Evolutionary conservation across 2,329 filamentous ascomycete species (phyloP).

Genomic region (Neonectria coccinea): DNA sequence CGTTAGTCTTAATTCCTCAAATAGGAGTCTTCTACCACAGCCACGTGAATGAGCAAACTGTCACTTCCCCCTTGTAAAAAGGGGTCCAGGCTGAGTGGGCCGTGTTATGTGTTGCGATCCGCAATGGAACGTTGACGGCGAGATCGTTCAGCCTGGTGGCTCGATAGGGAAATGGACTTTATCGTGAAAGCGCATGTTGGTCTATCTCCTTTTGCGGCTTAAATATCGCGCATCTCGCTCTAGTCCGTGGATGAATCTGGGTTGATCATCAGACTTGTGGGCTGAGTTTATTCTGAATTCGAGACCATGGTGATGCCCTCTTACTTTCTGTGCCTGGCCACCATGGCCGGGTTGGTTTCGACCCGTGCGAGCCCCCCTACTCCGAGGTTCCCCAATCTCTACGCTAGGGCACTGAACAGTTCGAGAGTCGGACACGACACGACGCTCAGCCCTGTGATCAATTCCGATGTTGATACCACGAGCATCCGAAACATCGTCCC

Average conservation of each 20-base stretch:
- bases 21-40: conserved; percentile 1
- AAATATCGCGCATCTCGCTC: conserved; percentile 11
- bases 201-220: not conserved
- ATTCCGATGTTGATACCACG: conserved; percentile 19
- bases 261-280: not conserved
- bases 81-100: conserved; percentile 2
- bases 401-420: conserved; percentile 6
- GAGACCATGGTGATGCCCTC: conserved; percentile 1
- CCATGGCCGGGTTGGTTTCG: conserved; percentile 10
- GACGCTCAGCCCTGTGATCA: conserved; percentile 29
- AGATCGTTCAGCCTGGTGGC: conserved; percentile 10
- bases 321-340: conserved; percentile 3
- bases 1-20: not conserved
- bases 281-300: not conserved
- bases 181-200: not conserved
- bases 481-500: conserved; percentile 29
- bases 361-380: not conserved
- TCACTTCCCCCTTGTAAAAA: conserved; percentile 5
- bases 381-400: not conserved
- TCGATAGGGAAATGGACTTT: not conserved
- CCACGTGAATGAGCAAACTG: conserved; percentile 7
- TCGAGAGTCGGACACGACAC: conserved; percentile 22
- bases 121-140: conserved; percentile 25
- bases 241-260: not conserved
- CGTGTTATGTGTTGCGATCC: not conserved